Base-by-base conservation (phyloP, 1,284 basidiomycete genomes). In the Marasmius oreades region DNA sequence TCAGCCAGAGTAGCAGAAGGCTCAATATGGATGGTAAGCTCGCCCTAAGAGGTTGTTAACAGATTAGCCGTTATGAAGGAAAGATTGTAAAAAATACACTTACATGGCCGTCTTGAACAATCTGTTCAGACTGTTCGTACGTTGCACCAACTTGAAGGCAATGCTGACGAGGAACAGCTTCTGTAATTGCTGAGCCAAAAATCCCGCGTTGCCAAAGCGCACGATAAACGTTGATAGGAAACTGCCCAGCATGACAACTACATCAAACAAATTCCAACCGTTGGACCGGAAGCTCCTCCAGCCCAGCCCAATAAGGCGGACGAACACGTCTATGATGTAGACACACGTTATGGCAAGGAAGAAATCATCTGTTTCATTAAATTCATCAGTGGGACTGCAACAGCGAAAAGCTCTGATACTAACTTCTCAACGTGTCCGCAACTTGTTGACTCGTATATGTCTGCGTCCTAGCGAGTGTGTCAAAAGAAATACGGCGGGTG, bases 21-120 rank as follows among this genome's bases (percentile, higher is more conserved):
- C 89, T 95, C 44, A 93, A 66, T 59, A 99, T 96, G 20, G 90
- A 88, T 0, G 93, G 93, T 31, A 98, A 74, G 73, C 92, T 95
- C 45, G 94, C 86, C 11, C 92, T 93, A 33, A 14, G n/a, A 14
- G 66, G 22, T 57, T 55, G 45, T 18, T 31, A 23, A 60, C 53
- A 45, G 37, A 54, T 14, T 6, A 23, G 59, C 16, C 56, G 33
- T 43, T 23, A 43, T 12, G 45, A 24, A 33, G n/a, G 8, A 50
- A 10, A 53, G 48, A 45, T 20, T 26, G 14, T 55, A 51, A 22
- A 36, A 46, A 2, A 20, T 6, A 28, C 6, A 78, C 92, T 62
- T 75, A 95, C 92, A 93, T 82, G 1, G 93, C 92, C 6, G 95
- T 98, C 74, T 98, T 98, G 83, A 98, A 98, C 18, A 99, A 78